Evolutionary conservation across 1,284 basidiomycete species (phyloP), one percentile per base, ranked within the genome.

Genomic region (Sporisorium exsertum): DNA sequence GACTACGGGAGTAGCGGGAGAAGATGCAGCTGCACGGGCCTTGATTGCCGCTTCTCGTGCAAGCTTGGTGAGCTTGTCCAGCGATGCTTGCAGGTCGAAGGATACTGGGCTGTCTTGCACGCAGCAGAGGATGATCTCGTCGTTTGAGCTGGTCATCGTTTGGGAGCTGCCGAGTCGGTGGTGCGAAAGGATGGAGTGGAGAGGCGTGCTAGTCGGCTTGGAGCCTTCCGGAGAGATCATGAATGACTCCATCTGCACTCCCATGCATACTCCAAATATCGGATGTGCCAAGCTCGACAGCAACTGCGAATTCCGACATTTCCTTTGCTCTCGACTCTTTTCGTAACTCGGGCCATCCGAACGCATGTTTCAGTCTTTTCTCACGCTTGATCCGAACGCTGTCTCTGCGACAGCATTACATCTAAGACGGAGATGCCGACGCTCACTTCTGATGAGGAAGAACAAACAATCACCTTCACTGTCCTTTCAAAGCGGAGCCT

Each of bases 1-100:
- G 2, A 92, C 59, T 9, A 74, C 61, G n/a, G 71, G 65, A 10
- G 53, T 56, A 9, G 43, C 26, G 8, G 57, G 20, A 7, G 58
- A 61, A 16, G 54, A 29, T 0, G 64, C 65, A 16, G 52, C 55
- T 22, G 51, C 56, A 13, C 77, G 59, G 7, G 73, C 77, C 22
- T 74, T 64, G n/a, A 18, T 43, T 12, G 57, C 67, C 7, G 78
- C 78, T 32, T 79, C 45, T 16, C 37, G 24, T 6, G 78, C 75
- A 15, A 78, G 69, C n/a, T 27, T 52, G 5, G 55, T 26, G n/a
- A 79, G 67, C 65, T 78, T 78, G 54, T 63, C 71, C 1, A 79
- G 43, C n/a, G 67, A 68, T 9, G 68, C 75, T 5, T 49, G 27
- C 22, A 78, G 56, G 50, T 77, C 67, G 58, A 79, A 79, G 3